Evolutionary conservation across 108 stramenopile species (phyloP), one percentile per base, ranked within the genome.

Genomic region (Nannochloropsis oceanica): DNA sequence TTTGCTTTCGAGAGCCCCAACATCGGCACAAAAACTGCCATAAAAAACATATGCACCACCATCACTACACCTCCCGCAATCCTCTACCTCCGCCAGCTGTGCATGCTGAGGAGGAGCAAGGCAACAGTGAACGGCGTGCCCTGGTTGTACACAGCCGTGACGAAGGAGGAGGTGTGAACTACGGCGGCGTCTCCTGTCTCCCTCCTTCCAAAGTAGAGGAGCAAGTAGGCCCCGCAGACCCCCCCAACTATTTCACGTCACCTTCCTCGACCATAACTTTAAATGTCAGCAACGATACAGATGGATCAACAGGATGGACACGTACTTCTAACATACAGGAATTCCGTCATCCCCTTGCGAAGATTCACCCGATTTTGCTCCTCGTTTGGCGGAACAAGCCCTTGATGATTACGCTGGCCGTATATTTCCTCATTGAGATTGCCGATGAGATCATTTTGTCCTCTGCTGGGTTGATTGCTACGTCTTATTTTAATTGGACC

Each of bases 1-100:
- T 92, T 20, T 93, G 87, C 79, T 95, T 95, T 87, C 88, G 92
- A 84, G 95, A 95, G 84, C 95, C 95, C 10, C 90, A 90, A 84
- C 92, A 79, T 34, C 22, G 73, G n/a, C 22, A 85, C 34, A 26
- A 25, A 79, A 26, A 81, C 42, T 42, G 13, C 25, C 43, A n/a
- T 27, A 79, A 18, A 27, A 26, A 34, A 84, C 22, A 84, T 26
- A 11, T 22, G 26, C 12, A 73, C 22, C 59, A n/a, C 59, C n/a
- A n/a, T 10, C 18, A 73, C n/a, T 10, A 73, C 59, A 8, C 18
- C 18, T n/a, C 59, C 22, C 22, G 59, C 18, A 73, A 73, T 2
- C 18, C 18, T 18, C 22, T n/a, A 0, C 18, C n/a, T n/a, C 0
- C 59, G 8, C 59, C 59, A n/a, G 9, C 18, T 18, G 18, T 10